Conservation (phyloP, 176 grass and related monocot genomes). For the Musa acuminata region DNA sequence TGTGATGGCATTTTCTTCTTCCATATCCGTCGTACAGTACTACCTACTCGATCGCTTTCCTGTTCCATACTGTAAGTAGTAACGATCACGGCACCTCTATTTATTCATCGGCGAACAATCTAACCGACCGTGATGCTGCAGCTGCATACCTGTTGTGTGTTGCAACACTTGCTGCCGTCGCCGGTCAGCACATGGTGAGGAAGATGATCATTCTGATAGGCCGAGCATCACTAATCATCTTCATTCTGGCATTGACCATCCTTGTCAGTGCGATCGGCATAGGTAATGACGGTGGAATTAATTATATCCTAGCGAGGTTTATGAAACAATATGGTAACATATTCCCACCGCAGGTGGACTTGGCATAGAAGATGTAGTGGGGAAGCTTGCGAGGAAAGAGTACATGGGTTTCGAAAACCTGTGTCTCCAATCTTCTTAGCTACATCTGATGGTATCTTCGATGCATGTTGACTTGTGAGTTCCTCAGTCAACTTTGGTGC, state of each 20-base stretch:
- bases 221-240: constrained; percentile 23
- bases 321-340: not conserved
- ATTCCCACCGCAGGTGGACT: too few relatives aligned
- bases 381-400: too few relatives aligned
- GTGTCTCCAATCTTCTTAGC: too few relatives aligned
- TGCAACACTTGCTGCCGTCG: constrained; percentile 18
- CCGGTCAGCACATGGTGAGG: constrained; percentile 15
- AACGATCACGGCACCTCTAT: not conserved
- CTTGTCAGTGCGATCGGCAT: constrained; percentile 22
- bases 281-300: constrained; percentile 1
- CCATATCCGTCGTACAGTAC: constrained; percentile 23
- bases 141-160: constrained; percentile 17
- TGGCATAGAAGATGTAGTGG: too few relatives aligned
- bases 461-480: too few relatives aligned
- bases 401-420: too few relatives aligned
- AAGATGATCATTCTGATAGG: constrained; percentile 15
- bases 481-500: too few relatives aligned
- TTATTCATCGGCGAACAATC: not conserved
- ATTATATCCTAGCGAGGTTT: not conserved
- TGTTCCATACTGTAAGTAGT: constrained; percentile 19
- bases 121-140: not conserved
- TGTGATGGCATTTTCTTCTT: constrained; percentile 19
- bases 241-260: constrained; percentile 25
- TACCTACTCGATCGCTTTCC: constrained; percentile 22
- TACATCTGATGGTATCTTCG: too few relatives aligned